Conservation (phyloP, 2,329 filamentous ascomycete species). For the Chaetomiaceae sp. region DNA sequence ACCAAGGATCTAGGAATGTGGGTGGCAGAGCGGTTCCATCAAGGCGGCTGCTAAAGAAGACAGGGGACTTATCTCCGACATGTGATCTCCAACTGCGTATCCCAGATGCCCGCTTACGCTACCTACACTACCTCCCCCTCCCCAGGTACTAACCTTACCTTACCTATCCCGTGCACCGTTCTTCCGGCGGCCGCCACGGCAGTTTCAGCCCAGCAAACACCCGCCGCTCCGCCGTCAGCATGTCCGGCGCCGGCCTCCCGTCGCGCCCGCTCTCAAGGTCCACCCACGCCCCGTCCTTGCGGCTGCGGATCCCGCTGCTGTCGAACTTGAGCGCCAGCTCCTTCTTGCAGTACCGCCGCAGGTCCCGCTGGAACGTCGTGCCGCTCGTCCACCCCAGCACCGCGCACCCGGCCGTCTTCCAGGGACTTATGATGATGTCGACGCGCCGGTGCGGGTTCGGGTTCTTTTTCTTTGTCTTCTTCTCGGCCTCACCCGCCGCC, state of each 20-base stretch:
- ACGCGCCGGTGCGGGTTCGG: constrained; percentile 75
- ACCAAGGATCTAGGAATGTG: neutral
- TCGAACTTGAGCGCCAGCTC: constrained; percentile 77
- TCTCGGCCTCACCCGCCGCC: constrained; percentile 34
- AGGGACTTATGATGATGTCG: constrained; percentile 85
- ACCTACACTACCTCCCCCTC: too few relatives aligned
- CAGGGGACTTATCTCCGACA: too few relatives aligned
- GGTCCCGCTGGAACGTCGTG: constrained; percentile 82
- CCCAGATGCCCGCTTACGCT: too few relatives aligned
- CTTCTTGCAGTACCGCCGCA: constrained; percentile 72
- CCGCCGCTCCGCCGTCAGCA: constrained; percentile 68
- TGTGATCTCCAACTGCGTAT: too few relatives aligned
- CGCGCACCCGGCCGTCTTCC: constrained; percentile 83
- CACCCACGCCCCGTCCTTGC: constrained; percentile 60
- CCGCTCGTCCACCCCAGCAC: constrained; percentile 83
- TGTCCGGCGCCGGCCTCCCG: constrained; percentile 48
- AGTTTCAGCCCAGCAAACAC: constrained; percentile 75
- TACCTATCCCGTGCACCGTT: constrained; percentile 58
- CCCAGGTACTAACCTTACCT: too few relatives aligned
- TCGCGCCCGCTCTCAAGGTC: constrained; percentile 56
- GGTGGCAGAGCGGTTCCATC: too few relatives aligned
- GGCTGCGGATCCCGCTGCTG: constrained; percentile 73
- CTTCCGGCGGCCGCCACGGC: constrained; percentile 57
- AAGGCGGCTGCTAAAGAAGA: too few relatives aligned
- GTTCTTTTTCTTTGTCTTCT: too few relatives aligned